These are phyloP conservation scores for Tolypocladium pustulatum DNA, from an alignment of 2,329 filamentous ascomycete genomes.

Conservation along the genomic window DNA sequence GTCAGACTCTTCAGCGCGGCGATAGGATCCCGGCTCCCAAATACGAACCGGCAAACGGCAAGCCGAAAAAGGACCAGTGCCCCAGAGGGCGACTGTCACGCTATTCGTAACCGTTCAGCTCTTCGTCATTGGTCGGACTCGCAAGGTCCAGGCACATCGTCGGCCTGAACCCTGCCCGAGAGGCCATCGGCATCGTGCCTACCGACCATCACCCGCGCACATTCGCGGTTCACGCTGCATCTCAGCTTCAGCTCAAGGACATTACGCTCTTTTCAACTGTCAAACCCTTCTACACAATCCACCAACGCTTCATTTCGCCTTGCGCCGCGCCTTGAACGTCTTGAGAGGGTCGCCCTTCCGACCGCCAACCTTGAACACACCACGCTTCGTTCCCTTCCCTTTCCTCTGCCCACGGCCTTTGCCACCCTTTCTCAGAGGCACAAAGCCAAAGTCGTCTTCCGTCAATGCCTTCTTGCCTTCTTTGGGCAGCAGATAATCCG, in stretches of 20 bases:
- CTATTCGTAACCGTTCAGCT: not conserved
- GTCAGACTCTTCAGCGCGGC: not conserved
- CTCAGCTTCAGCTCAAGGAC: not conserved
- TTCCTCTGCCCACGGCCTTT: slow-evolving; percentile 38
- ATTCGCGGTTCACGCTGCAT: not conserved
- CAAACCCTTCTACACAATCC: no score
- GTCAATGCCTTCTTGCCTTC: slow-evolving; percentile 61
- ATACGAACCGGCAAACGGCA: not conserved
- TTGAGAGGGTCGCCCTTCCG: slow-evolving; percentile 77
- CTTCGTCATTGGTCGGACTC: not conserved
- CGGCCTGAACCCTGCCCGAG: no score
- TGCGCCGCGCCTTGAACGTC: slow-evolving; percentile 64
- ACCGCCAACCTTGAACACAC: slow-evolving; percentile 37
- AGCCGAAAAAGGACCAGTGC: not conserved
- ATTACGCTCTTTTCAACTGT: not conserved
- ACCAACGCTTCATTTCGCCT: slow-evolving; percentile 20
- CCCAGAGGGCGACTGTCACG: not conserved
- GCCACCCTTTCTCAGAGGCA: slow-evolving; percentile 50
- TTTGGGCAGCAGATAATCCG: slow-evolving; percentile 80
- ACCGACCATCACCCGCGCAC: not conserved
- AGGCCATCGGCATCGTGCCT: not conserved
- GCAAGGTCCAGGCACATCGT: not conserved
- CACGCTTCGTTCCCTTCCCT: slow-evolving; percentile 18
- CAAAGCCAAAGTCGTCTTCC: slow-evolving; percentile 63
- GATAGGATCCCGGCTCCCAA: not conserved